Conservation (phyloP, 1,139 yeast species). For the Yamadazyma spencermartinsiae region DNA sequence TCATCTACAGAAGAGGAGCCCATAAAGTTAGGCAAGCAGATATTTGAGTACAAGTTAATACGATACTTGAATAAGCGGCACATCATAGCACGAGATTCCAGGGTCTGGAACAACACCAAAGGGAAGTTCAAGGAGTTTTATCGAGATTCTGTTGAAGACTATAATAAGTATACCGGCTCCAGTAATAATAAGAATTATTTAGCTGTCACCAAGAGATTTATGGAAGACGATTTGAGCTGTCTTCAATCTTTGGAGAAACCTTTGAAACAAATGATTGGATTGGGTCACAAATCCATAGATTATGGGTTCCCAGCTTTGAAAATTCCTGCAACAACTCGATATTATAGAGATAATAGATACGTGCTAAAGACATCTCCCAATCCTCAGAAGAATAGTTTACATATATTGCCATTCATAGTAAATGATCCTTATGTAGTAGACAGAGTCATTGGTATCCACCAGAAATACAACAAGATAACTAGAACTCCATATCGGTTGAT, state of each 20-base stretch:
- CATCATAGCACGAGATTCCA: constrained; percentile 12
- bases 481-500: constrained; percentile 11
- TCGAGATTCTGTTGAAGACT: constrained; percentile 11
- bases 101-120: constrained; percentile 11
- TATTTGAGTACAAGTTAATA: constrained; percentile 18
- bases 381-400: constrained; percentile 9
- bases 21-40: constrained; percentile 16
- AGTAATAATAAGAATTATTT: constrained; percentile 2
- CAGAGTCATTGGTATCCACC: constrained; percentile 8
- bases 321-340: constrained; percentile 12
- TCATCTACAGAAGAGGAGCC: constrained; percentile 3
- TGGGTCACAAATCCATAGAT: constrained; percentile 2
- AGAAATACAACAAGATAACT: constrained; percentile 4
- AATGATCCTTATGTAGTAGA: constrained; percentile 12
- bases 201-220: constrained; percentile 12
- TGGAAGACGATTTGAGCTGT: constrained; percentile 13
- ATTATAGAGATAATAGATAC: constrained; percentile 9
- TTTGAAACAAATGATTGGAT: constrained; percentile 8
- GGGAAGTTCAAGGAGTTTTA: constrained; percentile 12
- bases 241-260: constrained; percentile 11
- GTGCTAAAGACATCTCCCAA: constrained; percentile 11
- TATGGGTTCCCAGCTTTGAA: constrained; percentile 15
- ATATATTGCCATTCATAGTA: constrained; percentile 17
- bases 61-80: constrained; percentile 17
- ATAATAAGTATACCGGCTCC: constrained; percentile 11